These are phyloP conservation scores for Pseudogymnoascus sp. DNA, from an alignment of 2,329 filamentous ascomycete species.

Conservation along the genomic window DNA sequence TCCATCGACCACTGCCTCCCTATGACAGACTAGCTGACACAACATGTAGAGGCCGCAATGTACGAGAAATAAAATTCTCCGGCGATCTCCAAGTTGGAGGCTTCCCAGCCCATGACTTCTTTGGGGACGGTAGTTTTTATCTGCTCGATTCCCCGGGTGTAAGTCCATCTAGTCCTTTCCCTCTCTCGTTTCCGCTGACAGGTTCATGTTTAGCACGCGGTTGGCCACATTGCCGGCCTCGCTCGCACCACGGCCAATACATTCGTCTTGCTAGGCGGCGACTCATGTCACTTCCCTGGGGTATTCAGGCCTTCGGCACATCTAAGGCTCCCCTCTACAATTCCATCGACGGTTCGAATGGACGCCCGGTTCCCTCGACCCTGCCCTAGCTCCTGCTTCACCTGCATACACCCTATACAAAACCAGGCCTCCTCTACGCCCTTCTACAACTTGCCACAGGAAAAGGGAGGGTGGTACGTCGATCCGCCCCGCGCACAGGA, in stretches of 20 bases:
- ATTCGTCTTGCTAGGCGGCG: constrained; percentile 36
- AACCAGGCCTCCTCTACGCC: constrained; percentile 17
- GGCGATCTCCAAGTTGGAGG: constrained; percentile 31
- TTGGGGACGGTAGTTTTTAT: constrained; percentile 48
- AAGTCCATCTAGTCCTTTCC: neutral
- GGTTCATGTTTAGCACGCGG: constrained; percentile 27
- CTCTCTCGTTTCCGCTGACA: neutral
- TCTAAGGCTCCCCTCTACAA: constrained; percentile 27
- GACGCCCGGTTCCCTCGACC: neutral
- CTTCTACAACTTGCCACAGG: constrained; percentile 23
- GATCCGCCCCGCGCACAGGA: constrained; percentile 17
- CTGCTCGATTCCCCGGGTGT: constrained; percentile 42
- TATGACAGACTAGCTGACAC: constrained; percentile 28
- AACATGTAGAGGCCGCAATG: constrained; percentile 17
- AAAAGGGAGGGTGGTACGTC: constrained; percentile 5
- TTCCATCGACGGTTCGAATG: constrained; percentile 23
- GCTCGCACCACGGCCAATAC: constrained; percentile 30
- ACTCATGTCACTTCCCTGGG: constrained; percentile 34
- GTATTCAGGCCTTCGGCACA: constrained; percentile 31
- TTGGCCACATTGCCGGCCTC: constrained; percentile 35
- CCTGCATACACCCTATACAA: constrained; percentile 25
- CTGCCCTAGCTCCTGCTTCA: neutral
- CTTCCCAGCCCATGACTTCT: constrained; percentile 43
- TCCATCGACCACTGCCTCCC: neutral
- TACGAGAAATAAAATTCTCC: constrained; percentile 17